Evolutionary conservation across 441 rosid species (phyloP).

Genomic region (Syzygium malaccense): DNA sequence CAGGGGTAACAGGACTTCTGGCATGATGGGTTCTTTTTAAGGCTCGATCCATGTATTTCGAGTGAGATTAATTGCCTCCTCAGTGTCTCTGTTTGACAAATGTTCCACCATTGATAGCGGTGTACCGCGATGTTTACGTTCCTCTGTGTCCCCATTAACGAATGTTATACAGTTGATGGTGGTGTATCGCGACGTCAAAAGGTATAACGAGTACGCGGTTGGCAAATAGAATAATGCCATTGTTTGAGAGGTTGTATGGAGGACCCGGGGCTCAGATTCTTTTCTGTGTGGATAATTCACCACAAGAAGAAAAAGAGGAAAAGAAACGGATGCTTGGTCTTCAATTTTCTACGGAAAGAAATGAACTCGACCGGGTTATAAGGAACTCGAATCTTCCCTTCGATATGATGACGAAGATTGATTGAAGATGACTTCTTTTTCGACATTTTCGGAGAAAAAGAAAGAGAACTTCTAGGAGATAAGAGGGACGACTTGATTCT

Average conservation of each 20-base stretch:
- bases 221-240: not conserved
- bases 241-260: conserved; percentile 17
- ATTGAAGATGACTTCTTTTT: not conserved
- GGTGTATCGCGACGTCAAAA: not conserved
- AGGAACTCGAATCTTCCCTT: not conserved
- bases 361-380: not conserved
- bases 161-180: not conserved
- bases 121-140: not conserved
- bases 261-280: conserved; percentile 26
- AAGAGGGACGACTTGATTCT: conserved; percentile 18
- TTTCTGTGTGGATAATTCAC: conserved; percentile 16
- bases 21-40: not conserved
- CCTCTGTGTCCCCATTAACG: not conserved
- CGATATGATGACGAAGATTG: not conserved
- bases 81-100: not conserved
- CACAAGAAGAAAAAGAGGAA: not conserved
- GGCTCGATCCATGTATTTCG: not conserved
- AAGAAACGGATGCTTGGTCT: conserved; percentile 6
- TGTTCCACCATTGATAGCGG: not conserved
- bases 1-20: not conserved
- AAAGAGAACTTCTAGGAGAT: not conserved
- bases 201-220: not conserved
- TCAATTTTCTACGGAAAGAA: conserved; percentile 6
- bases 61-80: not conserved
- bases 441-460: not conserved